phyloP scores from a whole-genome alignment of 2,329 filamentous ascomycete species.

The Neonectria magnoliae region DNA sequence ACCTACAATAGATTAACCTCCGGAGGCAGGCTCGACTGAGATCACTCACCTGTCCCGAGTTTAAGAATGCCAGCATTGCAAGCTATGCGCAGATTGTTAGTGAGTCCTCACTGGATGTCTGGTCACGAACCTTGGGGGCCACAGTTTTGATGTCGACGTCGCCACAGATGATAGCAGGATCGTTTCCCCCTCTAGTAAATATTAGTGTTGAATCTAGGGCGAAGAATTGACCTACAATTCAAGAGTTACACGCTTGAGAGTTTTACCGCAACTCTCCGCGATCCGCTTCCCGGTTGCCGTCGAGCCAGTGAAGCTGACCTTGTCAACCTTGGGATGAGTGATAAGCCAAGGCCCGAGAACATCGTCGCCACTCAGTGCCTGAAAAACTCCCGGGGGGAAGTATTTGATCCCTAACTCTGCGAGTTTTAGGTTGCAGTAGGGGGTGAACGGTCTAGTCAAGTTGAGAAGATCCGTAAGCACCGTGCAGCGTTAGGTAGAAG shows the following conservation, averaged over 20 bases:
- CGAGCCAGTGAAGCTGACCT: constrained; percentile 71
- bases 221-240: too few relatives aligned
- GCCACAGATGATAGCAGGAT: constrained; percentile 29
- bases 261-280: constrained; percentile 62
- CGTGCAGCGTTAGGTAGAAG: too few relatives aligned
- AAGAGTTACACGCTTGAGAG: constrained; percentile 65
- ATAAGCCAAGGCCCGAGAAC: constrained; percentile 68
- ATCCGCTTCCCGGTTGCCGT: constrained; percentile 68
- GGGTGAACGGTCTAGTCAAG: constrained; percentile 57
- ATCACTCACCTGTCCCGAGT: constrained; percentile 55
- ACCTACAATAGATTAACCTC: constrained; percentile 22
- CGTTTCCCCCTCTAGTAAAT: constrained; percentile 11
- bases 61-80: constrained; percentile 63
- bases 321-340: constrained; percentile 65
- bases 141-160: constrained; percentile 61
- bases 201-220: too few relatives aligned
- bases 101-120: too few relatives aligned
- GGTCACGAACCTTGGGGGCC: constrained; percentile 47
- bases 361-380: constrained; percentile 69
- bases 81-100: constrained; percentile 12
- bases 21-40: not conserved
- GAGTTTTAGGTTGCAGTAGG: constrained; percentile 67
- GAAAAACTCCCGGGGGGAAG: constrained; percentile 71
- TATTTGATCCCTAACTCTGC: constrained; percentile 65
- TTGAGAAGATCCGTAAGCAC: constrained; percentile 39